Conservation (phyloP, 2,329 filamentous ascomycete genomes). For the Colletotrichum sansevieriae region DNA sequence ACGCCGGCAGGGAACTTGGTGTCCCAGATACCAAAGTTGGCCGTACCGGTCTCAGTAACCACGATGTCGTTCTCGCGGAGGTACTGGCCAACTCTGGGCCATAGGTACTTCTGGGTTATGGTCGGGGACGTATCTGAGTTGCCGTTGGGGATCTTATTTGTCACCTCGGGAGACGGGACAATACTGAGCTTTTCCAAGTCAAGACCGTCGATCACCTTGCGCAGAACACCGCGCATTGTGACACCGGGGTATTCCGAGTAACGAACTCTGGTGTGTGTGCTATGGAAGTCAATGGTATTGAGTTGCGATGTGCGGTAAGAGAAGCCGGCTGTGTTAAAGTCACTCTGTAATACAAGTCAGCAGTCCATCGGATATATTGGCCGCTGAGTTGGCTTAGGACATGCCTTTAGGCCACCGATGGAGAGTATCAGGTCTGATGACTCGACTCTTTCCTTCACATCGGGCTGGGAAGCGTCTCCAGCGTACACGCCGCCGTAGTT, state of each 20-base stretch:
- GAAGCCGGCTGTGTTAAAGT: slow-evolving; percentile 88
- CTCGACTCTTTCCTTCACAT: slow-evolving; percentile 75
- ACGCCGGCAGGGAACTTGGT: slow-evolving; percentile 83
- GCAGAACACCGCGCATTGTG: slow-evolving; percentile 82
- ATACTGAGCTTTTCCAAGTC: slow-evolving; percentile 70
- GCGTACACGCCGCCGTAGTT: slow-evolving; percentile 89
- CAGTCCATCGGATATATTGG: background rate
- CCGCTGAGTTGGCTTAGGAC: background rate
- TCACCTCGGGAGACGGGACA: slow-evolving; percentile 64
- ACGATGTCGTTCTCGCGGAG: slow-evolving; percentile 80
- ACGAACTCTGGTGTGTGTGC: slow-evolving; percentile 77
- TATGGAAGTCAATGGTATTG: slow-evolving; percentile 85
- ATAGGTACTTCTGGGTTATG: slow-evolving; percentile 81
- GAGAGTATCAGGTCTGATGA: slow-evolving; percentile 77
- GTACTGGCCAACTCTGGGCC: slow-evolving; percentile 81
- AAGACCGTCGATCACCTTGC: slow-evolving; percentile 73
- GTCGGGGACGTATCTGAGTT: slow-evolving; percentile 54
- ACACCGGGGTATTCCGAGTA: slow-evolving; percentile 85
- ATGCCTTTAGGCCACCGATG: slow-evolving; percentile 72
- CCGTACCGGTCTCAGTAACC: slow-evolving; percentile 88
- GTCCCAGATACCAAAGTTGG: slow-evolving; percentile 90
- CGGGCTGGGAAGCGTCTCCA: slow-evolving; percentile 78
- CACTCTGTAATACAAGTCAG: slow-evolving; percentile 62
- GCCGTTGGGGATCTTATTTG: slow-evolving; percentile 60
- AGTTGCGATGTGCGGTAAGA: slow-evolving; percentile 83